A percentile compares a stretch with the other conserved stretches of the same genome.
Conservation (phyloP, 371 early-diverging fungal genomes). For the Mucor lusitanicus region DNA sequence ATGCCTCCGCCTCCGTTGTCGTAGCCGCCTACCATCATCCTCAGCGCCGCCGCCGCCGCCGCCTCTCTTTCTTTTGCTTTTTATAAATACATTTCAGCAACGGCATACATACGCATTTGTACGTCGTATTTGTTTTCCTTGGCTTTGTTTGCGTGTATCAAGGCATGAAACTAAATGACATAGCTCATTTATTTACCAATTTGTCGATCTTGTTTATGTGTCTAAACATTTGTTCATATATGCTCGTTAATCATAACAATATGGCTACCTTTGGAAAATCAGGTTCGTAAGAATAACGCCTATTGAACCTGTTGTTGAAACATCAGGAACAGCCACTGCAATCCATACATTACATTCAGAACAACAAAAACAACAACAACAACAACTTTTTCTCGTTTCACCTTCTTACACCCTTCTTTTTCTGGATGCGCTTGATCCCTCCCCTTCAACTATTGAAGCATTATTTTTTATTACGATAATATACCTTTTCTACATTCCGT, state of each 20-base stretch:
- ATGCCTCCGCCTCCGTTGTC: neutral
- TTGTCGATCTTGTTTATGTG: neutral
- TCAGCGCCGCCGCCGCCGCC: neutral
- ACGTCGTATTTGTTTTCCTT: neutral
- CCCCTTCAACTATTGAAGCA: neutral
- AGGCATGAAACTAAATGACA: neutral
- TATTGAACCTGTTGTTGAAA: neutral
- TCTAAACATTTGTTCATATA: neutral
- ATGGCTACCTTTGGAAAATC: neutral
- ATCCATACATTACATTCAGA: neutral
- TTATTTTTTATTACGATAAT: neutral
- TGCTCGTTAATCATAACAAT: neutral
- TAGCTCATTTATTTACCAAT: neutral
- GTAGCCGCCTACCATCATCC: neutral
- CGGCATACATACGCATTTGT: neutral
- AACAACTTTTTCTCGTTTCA: neutral
- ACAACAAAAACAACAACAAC: neutral
- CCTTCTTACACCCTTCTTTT: neutral
- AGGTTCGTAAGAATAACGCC: neutral
- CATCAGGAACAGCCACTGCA: conserved; percentile 1
- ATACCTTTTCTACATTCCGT: neutral
- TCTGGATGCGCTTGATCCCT: neutral
- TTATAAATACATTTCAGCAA: neutral
- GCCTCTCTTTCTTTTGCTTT: neutral
- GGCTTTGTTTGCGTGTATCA: neutral